A percentile compares a stretch with the other conserved stretches of the same genome.
These are phyloP conservation scores for Plicaturopsis crispa DNA, from an alignment of 768 basidiomycete species.

Conservation along the genomic window DNA sequence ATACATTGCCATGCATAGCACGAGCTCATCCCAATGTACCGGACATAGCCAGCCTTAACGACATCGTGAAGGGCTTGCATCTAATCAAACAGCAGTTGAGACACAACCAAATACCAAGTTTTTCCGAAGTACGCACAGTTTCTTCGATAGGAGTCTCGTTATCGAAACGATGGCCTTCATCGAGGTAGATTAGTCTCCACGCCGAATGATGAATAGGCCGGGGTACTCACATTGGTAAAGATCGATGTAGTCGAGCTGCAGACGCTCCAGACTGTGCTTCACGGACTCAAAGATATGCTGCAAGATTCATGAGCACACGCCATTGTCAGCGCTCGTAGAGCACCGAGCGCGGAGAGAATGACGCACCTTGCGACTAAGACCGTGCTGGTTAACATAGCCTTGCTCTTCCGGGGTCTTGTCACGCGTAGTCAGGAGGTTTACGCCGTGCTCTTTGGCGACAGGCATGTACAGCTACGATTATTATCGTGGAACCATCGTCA, in stretches of 20 bases:
- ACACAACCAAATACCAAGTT: too few relatives aligned
- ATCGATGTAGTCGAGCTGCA: constrained; percentile 49
- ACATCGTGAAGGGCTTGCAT: constrained; percentile 67
- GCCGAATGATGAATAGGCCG: too few relatives aligned
- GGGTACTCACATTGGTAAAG: constrained; percentile 45
- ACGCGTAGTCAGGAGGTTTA: background rate
- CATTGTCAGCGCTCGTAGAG: too few relatives aligned
- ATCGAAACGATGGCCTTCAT: constrained; percentile 50
- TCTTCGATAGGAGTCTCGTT: constrained; percentile 51
- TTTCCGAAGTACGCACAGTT: constrained; percentile 37
- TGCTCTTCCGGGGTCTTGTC: constrained; percentile 9
- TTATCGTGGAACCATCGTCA: background rate
- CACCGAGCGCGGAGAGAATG: background rate
- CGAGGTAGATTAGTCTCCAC: too few relatives aligned
- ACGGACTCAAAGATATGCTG: constrained; percentile 54
- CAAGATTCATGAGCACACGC: too few relatives aligned
- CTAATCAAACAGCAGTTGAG: too few relatives aligned
- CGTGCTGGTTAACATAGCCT: constrained; percentile 40
- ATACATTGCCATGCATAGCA: constrained; percentile 50
- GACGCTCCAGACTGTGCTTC: constrained; percentile 31
- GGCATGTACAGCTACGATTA: background rate
- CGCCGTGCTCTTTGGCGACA: background rate
- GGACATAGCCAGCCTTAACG: constrained; percentile 52
- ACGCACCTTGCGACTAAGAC: constrained; percentile 35
- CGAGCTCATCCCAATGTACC: constrained; percentile 54